These are phyloP conservation scores for Backusella circina DNA, from an alignment of 192 early-diverging fungal species.

Conservation along the genomic window DNA sequence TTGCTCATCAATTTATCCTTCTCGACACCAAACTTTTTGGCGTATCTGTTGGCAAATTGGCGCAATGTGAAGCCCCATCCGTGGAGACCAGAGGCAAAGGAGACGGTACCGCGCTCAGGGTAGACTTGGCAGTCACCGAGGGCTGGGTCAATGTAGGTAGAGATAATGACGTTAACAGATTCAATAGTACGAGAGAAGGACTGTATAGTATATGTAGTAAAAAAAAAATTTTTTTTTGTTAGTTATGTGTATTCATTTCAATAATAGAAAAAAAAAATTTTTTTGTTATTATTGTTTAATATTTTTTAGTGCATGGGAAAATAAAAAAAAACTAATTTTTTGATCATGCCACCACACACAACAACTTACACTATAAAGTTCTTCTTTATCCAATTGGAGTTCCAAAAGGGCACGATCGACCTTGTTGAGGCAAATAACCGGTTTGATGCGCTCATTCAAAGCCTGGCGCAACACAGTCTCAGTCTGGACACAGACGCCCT, in stretches of 20 bases:
- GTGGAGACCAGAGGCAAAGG: constrained; percentile 98
- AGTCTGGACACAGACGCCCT: constrained; percentile 98
- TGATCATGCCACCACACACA: background rate
- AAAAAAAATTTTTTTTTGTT: background rate
- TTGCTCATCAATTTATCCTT: constrained; percentile 91
- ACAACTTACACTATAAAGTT: constrained; percentile 72
- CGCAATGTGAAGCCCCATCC: constrained; percentile 99
- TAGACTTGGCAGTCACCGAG: constrained; percentile 92
- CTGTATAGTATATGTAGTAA: constrained; percentile 33
- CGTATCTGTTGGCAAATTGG: constrained; percentile 92
- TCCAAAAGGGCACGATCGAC: constrained; percentile 97
- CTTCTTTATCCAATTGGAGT: constrained; percentile 92
- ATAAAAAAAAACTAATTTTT: background rate
- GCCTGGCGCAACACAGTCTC: constrained; percentile 99
- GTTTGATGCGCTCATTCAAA: constrained; percentile 95
- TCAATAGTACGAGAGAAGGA: constrained; percentile 94
- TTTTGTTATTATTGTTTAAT: background rate
- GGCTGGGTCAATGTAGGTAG: constrained; percentile 85
- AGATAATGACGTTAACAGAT: constrained; percentile 95
- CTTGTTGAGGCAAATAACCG: constrained; percentile 98
- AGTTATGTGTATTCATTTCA: background rate
- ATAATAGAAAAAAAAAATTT: background rate
- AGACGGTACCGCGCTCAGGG: constrained; percentile 93
- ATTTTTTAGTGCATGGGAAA: background rate
- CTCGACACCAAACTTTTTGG: constrained; percentile 98